Evolutionary conservation across 441 rosid species (phyloP).

Genomic region (Monsonia emarginata): DNA sequence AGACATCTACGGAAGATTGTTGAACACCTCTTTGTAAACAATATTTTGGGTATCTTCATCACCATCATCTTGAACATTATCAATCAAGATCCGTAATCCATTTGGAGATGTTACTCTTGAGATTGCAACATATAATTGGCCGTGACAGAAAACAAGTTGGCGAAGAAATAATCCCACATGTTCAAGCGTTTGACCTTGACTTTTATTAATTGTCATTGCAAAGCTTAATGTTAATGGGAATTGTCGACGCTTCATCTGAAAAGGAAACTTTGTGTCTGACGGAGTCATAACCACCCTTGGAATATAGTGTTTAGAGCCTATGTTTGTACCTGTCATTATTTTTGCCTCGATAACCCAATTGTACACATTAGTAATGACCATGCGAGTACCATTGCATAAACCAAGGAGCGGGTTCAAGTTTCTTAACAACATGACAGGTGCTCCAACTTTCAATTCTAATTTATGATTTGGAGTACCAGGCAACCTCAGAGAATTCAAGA

Average conservation of each 20-base stretch:
- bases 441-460: not conserved
- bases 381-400: conserved; percentile 6
- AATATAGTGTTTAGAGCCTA: not conserved
- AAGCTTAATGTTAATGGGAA: conserved; percentile 2
- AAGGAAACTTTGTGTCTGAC: not conserved
- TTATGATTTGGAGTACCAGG: conserved; percentile 1
- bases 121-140: conserved; percentile 6
- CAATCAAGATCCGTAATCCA: not conserved
- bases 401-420: not conserved
- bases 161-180: not conserved
- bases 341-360: not conserved
- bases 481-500: not conserved
- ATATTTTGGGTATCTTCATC: not conserved
- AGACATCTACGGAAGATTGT: no score
- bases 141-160: conserved; percentile 3
- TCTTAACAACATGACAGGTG: conserved; percentile 1
- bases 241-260: not conserved
- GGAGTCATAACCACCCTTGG: not conserved
- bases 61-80: not conserved
- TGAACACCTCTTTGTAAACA: not conserved
- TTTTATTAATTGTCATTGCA: conserved; percentile 14
- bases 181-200: conserved; percentile 5
- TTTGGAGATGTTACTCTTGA: not conserved
- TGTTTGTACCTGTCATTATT: not conserved
- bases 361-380: not conserved